These are phyloP conservation scores for Phytophthora ohioensis DNA, from an alignment of 352 stramenopile species.

Conservation along the genomic window DNA sequence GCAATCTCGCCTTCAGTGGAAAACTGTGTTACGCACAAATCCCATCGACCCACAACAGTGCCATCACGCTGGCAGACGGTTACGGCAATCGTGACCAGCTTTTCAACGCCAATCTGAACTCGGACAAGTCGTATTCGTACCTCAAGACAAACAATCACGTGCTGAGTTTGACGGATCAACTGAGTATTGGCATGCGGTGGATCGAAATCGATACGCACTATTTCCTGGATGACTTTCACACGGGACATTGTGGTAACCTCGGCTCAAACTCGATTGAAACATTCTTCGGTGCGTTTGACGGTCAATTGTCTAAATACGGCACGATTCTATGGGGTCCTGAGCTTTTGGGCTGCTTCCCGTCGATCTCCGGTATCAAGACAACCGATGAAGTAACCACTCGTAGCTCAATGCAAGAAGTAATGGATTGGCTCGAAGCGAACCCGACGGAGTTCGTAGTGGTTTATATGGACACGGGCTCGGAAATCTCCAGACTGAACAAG, in stretches of 20 bases:
- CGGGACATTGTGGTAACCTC: slow-evolving; percentile 66
- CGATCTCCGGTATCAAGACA: slow-evolving; percentile 60
- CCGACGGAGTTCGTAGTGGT: slow-evolving; percentile 54
- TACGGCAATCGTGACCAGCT: slow-evolving; percentile 71
- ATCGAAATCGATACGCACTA: slow-evolving; percentile 76
- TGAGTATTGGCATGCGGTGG: slow-evolving; percentile 63
- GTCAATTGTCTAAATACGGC: slow-evolving; percentile 52
- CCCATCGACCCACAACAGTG: slow-evolving; percentile 66
- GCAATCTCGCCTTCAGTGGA: slow-evolving; percentile 47
- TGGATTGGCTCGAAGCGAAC: slow-evolving; percentile 55
- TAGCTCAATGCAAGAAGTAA: slow-evolving; percentile 53
- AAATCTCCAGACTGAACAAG: slow-evolving; percentile 46
- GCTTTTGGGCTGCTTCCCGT: slow-evolving; percentile 68
- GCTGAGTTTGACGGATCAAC: slow-evolving; percentile 63
- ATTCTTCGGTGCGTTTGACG: slow-evolving; percentile 50
- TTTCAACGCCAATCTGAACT: slow-evolving; percentile 58
- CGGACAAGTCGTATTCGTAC: slow-evolving; percentile 54
- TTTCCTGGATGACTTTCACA: slow-evolving; percentile 64
- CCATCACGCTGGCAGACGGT: slow-evolving; percentile 61
- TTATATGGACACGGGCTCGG: slow-evolving; percentile 61
- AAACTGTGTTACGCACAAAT: slow-evolving; percentile 61
- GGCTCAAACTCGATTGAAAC: slow-evolving; percentile 45
- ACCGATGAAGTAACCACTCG: slow-evolving; percentile 50
- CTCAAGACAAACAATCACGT: slow-evolving; percentile 80
- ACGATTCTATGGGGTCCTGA: slow-evolving; percentile 55